A percentile compares a stretch with the other conserved stretches of the same genome.
Evolutionary conservation across 345 rosid species (phyloP).

Genomic region (Corchorus olitorius): DNA sequence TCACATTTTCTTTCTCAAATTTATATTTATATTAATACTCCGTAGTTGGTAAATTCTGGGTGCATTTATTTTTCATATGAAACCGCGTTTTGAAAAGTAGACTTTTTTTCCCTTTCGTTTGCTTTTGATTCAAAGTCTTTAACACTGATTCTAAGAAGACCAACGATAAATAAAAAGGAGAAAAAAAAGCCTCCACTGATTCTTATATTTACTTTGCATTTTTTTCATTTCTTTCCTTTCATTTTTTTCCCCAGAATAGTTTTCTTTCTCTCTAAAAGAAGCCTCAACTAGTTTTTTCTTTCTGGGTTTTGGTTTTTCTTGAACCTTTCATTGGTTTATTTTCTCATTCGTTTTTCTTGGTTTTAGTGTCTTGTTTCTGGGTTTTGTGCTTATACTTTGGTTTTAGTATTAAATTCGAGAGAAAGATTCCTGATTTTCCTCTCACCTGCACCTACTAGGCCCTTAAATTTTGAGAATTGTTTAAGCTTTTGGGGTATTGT

Average conservation of each 20-base stretch:
- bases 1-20: background rate
- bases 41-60: background rate
- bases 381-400: background rate
- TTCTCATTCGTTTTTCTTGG: background rate
- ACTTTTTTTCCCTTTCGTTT: background rate
- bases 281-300: background rate
- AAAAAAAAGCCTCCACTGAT: too few relatives aligned
- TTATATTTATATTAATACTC: background rate
- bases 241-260: background rate
- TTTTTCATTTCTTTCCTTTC: background rate
- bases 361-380: slow-evolving; percentile 6
- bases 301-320: slow-evolving; percentile 4
- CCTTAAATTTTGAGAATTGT: background rate
- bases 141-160: slow-evolving; percentile 20
- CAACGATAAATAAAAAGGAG: background rate
- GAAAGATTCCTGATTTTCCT: background rate
- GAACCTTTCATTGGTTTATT: background rate
- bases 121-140: slow-evolving; percentile 35
- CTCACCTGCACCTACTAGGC: background rate
- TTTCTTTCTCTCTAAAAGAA: background rate
- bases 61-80: slow-evolving; percentile 17
- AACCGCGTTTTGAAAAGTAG: slow-evolving; percentile 39
- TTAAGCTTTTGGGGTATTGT: background rate
- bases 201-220: slow-evolving; percentile 1
- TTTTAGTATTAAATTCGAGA: background rate